phyloP scores from a whole-genome alignment of 257 asterid genomes.

The Asclepias syriaca region DNA sequence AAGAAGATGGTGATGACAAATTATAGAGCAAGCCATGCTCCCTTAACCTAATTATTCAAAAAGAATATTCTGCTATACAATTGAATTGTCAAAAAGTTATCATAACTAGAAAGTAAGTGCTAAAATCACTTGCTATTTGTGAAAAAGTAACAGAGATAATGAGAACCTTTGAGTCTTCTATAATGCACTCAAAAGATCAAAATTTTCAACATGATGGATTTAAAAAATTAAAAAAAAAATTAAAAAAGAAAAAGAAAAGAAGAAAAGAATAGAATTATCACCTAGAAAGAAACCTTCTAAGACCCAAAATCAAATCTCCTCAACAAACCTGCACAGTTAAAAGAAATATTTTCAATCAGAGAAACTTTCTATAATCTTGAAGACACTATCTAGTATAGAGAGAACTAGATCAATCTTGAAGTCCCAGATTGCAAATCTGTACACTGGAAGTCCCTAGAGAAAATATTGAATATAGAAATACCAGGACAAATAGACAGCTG shows the following conservation, averaged over 20 bases:
- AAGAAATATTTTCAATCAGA: background rate
- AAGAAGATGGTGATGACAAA: background rate
- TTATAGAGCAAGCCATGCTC: slow-evolving; percentile 6
- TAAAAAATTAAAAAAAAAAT: too few species aligned
- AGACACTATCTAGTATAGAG: background rate
- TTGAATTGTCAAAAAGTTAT: slow-evolving; percentile 8
- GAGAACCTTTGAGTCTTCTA: slow-evolving; percentile 14
- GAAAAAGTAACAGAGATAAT: background rate
- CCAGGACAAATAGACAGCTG: background rate
- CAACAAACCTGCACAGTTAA: slow-evolving; percentile 19
- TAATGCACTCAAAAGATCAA: slow-evolving; percentile 13
- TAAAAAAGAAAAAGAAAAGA: background rate
- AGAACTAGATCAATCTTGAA: background rate
- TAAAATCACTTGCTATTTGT: slow-evolving; percentile 2
- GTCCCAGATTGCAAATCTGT: background rate
- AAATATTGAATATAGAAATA: background rate
- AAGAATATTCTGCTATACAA: slow-evolving; percentile 17
- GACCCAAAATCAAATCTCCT: slow-evolving; percentile 12
- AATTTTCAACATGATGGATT: slow-evolving; percentile 10
- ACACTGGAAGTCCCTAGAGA: background rate
- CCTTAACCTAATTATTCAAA: background rate
- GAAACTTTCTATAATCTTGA: background rate
- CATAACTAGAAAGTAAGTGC: background rate
- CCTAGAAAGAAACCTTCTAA: slow-evolving; percentile 17
- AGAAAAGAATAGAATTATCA: slow-evolving; percentile 14